phyloP scores from a whole-genome alignment of 768 basidiomycete genomes.

The Amanita subjunquillea region DNA sequence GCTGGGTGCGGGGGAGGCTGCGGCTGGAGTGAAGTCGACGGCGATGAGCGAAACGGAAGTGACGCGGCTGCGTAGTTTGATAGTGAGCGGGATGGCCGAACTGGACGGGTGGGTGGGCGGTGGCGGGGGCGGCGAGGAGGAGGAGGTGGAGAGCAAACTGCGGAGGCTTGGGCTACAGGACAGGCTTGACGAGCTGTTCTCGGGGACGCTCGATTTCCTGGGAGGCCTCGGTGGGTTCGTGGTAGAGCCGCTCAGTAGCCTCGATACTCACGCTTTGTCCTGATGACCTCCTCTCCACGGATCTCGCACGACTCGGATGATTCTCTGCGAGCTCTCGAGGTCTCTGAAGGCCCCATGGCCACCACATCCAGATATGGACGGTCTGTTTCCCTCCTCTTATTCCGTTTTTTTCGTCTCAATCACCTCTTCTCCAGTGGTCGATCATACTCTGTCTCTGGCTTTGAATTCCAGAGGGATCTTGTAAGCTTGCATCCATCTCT shows the following conservation, averaged over 20 bases:
- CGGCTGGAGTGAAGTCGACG: constrained; percentile 26
- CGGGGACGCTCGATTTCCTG: constrained; percentile 48
- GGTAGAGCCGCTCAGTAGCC: constrained; percentile 10
- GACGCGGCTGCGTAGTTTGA: constrained; percentile 57
- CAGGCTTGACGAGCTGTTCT: constrained; percentile 55
- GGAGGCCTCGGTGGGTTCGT: constrained; percentile 31
- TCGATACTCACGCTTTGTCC: constrained; percentile 1
- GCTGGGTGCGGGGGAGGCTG: constrained; percentile 23
- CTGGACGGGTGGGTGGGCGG: constrained; percentile 62
- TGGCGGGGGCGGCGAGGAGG: constrained; percentile 11
- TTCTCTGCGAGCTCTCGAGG: constrained; percentile 71
- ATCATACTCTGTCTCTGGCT: constrained; percentile 64
- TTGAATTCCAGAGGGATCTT: constrained; percentile 71
- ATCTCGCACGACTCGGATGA: constrained; percentile 55
- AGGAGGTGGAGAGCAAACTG: constrained; percentile 29
- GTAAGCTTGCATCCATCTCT: constrained; percentile 7
- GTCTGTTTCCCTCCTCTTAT: constrained; percentile 14
- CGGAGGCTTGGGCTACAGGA: constrained; percentile 46
- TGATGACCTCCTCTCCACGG: constrained; percentile 32
- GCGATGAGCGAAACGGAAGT: constrained; percentile 62
- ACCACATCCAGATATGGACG: constrained; percentile 22
- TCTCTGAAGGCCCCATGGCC: constrained; percentile 49
- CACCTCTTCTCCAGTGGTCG: constrained; percentile 23
- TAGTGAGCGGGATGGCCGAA: constrained; percentile 45
- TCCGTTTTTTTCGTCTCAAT: neutral